Conservation (phyloP, 2,329 filamentous ascomycete species). For the Cercospora beticola region DNA sequence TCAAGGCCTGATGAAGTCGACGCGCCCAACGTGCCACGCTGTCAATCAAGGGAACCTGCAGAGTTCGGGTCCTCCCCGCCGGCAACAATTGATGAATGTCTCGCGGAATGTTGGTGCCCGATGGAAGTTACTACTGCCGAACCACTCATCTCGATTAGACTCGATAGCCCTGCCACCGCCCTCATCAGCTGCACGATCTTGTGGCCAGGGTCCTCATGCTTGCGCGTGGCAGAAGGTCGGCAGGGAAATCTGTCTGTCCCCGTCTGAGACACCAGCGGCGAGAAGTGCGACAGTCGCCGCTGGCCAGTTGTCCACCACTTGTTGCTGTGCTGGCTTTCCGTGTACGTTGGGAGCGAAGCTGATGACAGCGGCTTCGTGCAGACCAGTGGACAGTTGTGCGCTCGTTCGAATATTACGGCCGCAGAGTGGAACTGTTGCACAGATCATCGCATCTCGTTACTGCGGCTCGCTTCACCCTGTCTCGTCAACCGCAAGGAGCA, state of each 20-base stretch:
- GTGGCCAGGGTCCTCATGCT: not conserved
- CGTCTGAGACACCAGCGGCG: not conserved
- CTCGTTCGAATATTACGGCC: not conserved
- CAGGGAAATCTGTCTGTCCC: not conserved
- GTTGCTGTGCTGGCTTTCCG: not conserved
- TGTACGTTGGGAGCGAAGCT: not conserved
- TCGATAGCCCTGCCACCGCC: not conserved
- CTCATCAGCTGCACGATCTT: not conserved
- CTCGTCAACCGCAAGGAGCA: not conserved
- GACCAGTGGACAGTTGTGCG: not conserved
- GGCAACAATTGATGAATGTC: not conserved
- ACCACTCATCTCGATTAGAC: not conserved
- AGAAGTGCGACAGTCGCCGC: not conserved
- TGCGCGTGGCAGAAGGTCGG: not conserved
- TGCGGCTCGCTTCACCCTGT: not conserved
- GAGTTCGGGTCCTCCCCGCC: not conserved
- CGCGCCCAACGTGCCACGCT: not conserved
- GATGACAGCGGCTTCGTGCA: not conserved
- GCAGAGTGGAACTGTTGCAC: not conserved
- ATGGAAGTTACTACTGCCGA: not conserved
- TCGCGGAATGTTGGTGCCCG: not conserved
- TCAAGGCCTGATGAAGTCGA: not conserved
- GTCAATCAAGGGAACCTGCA: not conserved
- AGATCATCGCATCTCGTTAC: not conserved
- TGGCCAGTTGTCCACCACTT: not conserved